These are phyloP conservation scores for Boletus subcaerulescens DNA, from an alignment of 768 basidiomycete species.

Conservation along the genomic window DNA sequence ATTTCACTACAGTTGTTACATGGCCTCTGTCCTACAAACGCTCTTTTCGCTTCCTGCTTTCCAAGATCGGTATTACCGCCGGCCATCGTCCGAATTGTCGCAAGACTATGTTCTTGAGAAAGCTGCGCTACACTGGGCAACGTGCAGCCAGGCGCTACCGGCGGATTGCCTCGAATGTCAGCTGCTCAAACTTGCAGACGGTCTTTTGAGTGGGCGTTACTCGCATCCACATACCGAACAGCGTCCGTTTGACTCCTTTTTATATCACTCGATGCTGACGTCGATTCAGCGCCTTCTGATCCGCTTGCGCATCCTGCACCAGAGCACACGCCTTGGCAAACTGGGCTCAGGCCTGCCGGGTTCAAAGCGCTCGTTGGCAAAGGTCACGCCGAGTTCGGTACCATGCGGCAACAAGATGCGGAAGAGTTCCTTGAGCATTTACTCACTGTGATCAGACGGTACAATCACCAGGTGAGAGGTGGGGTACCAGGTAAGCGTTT, in stretches of 20 bases:
- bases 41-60: slow-evolving; percentile 81
- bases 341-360: slow-evolving; percentile 73
- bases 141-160: slow-evolving; percentile 66
- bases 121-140: slow-evolving; percentile 50
- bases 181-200: slow-evolving; percentile 89
- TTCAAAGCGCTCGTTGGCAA: slow-evolving; percentile 91
- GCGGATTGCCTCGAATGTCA: slow-evolving; percentile 94
- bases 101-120: slow-evolving; percentile 23
- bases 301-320: slow-evolving; percentile 31
- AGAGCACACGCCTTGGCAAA: slow-evolving; percentile 47
- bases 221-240: slow-evolving; percentile 52
- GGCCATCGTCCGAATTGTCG: slow-evolving; percentile 11
- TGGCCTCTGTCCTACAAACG: slow-evolving; percentile 89
- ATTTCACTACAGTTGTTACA: slow-evolving; percentile 72
- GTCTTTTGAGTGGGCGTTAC: slow-evolving; percentile 90
- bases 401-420: slow-evolving; percentile 96
- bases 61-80: slow-evolving; percentile 60
- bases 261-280: slow-evolving; percentile 2
- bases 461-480: slow-evolving; percentile 47
- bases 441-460: slow-evolving; percentile 66
- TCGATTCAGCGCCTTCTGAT: slow-evolving; percentile 25
- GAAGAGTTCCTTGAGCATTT: slow-evolving; percentile 92
- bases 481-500: slow-evolving; percentile 33
- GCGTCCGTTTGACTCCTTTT: slow-evolving; percentile 13
- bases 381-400: slow-evolving; percentile 91